phyloP scores from a whole-genome alignment of 2,329 filamentous ascomycete genomes.

The Botrytis galanthina region DNA sequence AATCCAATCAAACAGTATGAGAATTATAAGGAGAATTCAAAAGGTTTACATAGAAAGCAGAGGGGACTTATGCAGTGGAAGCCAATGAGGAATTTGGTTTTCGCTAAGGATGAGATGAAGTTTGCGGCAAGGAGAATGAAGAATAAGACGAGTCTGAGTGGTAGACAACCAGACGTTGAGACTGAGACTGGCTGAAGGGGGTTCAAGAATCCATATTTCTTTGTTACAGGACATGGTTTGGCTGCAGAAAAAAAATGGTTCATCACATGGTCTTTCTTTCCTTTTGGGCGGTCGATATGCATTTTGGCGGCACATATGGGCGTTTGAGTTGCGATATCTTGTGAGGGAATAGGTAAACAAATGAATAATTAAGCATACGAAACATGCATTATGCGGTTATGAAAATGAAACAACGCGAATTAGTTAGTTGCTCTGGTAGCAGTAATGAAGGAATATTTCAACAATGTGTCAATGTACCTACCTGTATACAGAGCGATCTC shows the following conservation, averaged over 20 bases:
- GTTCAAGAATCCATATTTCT: not conserved
- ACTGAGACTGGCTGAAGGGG: conserved; percentile 15
- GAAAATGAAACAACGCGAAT: not conserved
- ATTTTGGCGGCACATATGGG: not conserved
- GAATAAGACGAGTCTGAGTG: conserved; percentile 73
- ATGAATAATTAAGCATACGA: not conserved
- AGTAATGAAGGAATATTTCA: not conserved
- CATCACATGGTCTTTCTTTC: not conserved
- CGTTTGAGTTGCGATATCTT: not conserved
- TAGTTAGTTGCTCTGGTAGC: not conserved
- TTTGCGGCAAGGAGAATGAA: conserved; percentile 74
- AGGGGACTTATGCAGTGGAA: conserved; percentile 94
- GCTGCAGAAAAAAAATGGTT: not conserved
- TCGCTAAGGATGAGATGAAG: conserved; percentile 83
- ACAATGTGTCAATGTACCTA: not conserved
- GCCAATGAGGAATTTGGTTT: conserved; percentile 79
- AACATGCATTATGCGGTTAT: not conserved
- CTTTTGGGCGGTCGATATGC: not conserved
- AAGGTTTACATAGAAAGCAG: conserved; percentile 79
- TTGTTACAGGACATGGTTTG: not conserved
- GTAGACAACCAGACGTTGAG: conserved; percentile 62
- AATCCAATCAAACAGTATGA: conserved; percentile 58
- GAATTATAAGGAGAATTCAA: conserved; percentile 65
- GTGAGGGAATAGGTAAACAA: not conserved
- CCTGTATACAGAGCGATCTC: not conserved